A percentile compares a stretch with the other conserved stretches of the same genome.
Conservation (phyloP, 345 rosid genomes). For the Rhodamnia rubescens region DNA sequence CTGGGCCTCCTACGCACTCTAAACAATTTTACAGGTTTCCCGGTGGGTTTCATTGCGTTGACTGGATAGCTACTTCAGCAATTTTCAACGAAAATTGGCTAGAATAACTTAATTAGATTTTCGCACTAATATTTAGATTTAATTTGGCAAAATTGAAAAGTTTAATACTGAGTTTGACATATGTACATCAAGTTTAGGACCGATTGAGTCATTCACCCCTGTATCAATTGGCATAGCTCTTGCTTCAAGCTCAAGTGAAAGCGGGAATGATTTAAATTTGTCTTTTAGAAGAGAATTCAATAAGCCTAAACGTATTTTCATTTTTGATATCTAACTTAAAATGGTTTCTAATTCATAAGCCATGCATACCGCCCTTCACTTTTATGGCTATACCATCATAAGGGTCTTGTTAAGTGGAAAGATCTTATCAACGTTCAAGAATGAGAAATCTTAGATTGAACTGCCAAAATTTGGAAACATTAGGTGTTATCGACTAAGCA, state of each 20-base stretch:
- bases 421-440: neutral
- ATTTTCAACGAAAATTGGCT: rapidly evolving
- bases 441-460: neutral
- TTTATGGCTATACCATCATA: neutral
- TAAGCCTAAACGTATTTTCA: neutral
- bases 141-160: rapidly evolving
- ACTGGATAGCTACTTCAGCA: too few relatives aligned
- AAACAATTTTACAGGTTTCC: neutral
- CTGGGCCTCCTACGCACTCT: neutral
- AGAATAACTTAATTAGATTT: rapidly evolving
- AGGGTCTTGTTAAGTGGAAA: neutral
- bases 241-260: neutral
- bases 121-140: rapidly evolving
- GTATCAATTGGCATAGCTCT: neutral
- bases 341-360: neutral
- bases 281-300: neutral
- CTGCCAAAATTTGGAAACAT: neutral
- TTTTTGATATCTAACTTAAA: neutral
- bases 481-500: neutral
- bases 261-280: neutral
- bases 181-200: too few relatives aligned
- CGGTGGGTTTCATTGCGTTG: too few relatives aligned
- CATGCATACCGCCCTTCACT: neutral
- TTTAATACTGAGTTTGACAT: neutral
- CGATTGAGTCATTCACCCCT: neutral